Conservation (phyloP, 495 filamentous ascomycete genomes). For the Hypoxylon cercidicola region DNA sequence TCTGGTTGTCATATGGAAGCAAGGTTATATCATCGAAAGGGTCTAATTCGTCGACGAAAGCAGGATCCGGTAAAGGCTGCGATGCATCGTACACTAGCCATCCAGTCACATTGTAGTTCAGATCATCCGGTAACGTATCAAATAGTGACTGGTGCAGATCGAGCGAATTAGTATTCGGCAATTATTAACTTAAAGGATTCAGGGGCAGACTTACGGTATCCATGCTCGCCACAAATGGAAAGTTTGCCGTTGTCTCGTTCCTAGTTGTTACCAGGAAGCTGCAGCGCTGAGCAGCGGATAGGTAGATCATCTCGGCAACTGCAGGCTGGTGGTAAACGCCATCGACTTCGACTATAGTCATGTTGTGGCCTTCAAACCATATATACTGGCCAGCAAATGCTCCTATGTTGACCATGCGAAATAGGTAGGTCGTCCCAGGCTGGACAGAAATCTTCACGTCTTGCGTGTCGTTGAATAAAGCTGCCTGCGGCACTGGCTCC, state of each 20-base stretch:
- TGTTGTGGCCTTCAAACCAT: constrained; percentile 79
- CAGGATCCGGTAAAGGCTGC: constrained; percentile 66
- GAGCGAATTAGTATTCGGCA: constrained; percentile 8
- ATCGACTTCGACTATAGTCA: constrained; percentile 67
- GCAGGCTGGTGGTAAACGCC: constrained; percentile 68
- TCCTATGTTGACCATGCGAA: constrained; percentile 78
- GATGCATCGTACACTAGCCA: constrained; percentile 79
- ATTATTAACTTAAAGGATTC: not conserved
- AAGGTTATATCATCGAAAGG: constrained; percentile 79
- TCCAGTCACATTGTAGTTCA: constrained; percentile 82
- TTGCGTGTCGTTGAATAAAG: constrained; percentile 75
- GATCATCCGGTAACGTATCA: constrained; percentile 68
- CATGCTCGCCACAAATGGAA: constrained; percentile 71
- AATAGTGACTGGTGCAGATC: constrained; percentile 67
- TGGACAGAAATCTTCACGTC: constrained; percentile 61
- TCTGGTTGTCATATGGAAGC: constrained; percentile 70
- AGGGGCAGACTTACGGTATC: constrained; percentile 59
- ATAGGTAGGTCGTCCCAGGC: constrained; percentile 81
- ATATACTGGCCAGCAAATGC: constrained; percentile 75
- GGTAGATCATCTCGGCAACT: constrained; percentile 69
- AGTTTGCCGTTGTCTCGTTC: constrained; percentile 71
- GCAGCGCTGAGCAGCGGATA: constrained; percentile 77
- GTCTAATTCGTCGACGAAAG: constrained; percentile 65
- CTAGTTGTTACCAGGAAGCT: constrained; percentile 74
- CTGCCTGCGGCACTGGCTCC: constrained; percentile 73